Percentiles rank a stretch among this genome's conserved stretches.
These are phyloP conservation scores for Scutellaria barbata DNA, from an alignment of 257 asterid genomes.

Conservation along the genomic window DNA sequence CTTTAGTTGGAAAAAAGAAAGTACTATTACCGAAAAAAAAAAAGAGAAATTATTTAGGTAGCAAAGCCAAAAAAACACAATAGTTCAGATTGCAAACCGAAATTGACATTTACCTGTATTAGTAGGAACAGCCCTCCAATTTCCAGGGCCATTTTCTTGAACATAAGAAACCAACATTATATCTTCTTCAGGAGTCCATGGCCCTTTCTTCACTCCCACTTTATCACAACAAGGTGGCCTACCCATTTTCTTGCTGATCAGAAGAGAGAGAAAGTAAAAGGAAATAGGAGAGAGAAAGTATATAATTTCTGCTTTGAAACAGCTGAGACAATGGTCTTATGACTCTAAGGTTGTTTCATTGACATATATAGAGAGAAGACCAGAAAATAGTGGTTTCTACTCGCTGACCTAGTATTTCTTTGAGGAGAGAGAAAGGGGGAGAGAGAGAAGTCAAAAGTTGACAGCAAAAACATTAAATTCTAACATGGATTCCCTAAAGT, in stretches of 20 bases:
- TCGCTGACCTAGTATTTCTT: slow-evolving; percentile 44
- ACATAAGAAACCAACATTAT: slow-evolving; percentile 70
- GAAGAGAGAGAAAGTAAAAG: neutral
- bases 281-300: neutral
- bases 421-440: neutral
- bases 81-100: too few species aligned
- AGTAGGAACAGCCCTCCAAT: slow-evolving; percentile 78
- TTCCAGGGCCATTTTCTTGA: slow-evolving; percentile 81
- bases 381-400: too few species aligned
- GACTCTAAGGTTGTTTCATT: slow-evolving; percentile 33
- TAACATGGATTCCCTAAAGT: slow-evolving; percentile 55
- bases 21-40: neutral
- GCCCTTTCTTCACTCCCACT: slow-evolving; percentile 78
- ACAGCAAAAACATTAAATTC: slow-evolving; percentile 69
- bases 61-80: too few species aligned
- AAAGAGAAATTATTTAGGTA: too few species aligned
- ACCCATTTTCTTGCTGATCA: slow-evolving; percentile 52
- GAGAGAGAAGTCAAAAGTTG: slow-evolving; percentile 67
- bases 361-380: slow-evolving; percentile 46
- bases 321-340: slow-evolving; percentile 51
- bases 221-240: slow-evolving; percentile 89
- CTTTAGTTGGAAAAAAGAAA: neutral
- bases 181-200: slow-evolving; percentile 96
- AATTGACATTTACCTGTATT: slow-evolving; percentile 69
- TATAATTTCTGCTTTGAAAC: slow-evolving; percentile 27